Evolutionary conservation across 495 filamentous ascomycete genomes (phyloP).

Genomic region (Neurospora sp.): DNA sequence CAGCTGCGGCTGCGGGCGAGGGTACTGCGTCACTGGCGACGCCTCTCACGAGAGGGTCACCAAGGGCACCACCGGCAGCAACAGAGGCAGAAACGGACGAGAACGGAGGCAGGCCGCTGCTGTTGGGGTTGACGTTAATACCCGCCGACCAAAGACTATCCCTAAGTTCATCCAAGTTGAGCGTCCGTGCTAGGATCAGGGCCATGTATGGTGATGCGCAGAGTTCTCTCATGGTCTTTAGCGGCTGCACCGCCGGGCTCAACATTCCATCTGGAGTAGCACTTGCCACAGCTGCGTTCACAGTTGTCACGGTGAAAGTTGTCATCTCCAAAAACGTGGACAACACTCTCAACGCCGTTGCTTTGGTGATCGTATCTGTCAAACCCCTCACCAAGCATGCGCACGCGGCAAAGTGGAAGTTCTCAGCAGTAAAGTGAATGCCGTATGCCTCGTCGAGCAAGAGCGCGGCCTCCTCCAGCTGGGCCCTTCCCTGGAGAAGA

Average conservation of each 20-base stretch:
- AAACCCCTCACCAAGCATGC: constrained; percentile 51
- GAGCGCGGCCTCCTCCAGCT: constrained; percentile 47
- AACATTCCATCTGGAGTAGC: constrained; percentile 6
- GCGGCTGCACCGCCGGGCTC: constrained; percentile 1
- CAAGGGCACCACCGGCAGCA: background rate
- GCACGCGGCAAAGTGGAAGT: constrained; percentile 53
- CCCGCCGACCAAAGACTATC: constrained; percentile 44
- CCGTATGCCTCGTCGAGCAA: constrained; percentile 52
- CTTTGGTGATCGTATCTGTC: constrained; percentile 46
- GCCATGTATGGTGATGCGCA: constrained; percentile 40
- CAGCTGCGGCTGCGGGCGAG: background rate
- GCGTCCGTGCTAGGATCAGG: constrained; percentile 37
- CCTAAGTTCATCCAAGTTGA: constrained; percentile 36
- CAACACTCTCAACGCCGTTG: constrained; percentile 43
- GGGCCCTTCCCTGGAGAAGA: constrained; percentile 44
- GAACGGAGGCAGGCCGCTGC: constrained; percentile 7
- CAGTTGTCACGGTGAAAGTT: constrained; percentile 18
- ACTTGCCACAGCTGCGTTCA: background rate
- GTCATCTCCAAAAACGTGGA: constrained; percentile 51
- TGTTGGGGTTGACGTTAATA: constrained; percentile 24
- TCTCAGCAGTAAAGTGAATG: constrained; percentile 49
- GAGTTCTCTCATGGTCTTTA: constrained; percentile 20
- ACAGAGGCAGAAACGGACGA: background rate
- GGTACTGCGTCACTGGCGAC: constrained; percentile 13
- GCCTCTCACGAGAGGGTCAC: background rate